Evolutionary conservation across 1,284 basidiomycete species (phyloP), one percentile per base, ranked within the genome.

Genomic region (Pyrrhoderma lamaoense): DNA sequence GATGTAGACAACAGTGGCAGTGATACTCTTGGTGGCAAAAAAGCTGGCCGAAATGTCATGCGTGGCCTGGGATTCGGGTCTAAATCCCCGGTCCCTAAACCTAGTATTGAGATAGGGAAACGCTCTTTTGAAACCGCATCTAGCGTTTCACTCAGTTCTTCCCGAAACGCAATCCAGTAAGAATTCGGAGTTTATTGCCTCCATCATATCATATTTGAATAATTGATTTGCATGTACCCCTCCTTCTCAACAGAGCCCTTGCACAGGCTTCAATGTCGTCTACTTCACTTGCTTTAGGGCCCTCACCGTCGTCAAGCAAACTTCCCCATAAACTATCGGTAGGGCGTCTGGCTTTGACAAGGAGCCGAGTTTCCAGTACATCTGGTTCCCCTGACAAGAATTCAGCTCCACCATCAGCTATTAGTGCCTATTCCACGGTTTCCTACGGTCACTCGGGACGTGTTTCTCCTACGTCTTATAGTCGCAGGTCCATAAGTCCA

Each of bases 51-150:
- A n/a, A 42, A 46, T 16, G 25, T 48, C 22, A 56, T 56, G 42
- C 54, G 54, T 11, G 51, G 51, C 19, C 36, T 56, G n/a, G 54
- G 54, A 2, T 56, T 54, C 39, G 52, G 55, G 16, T 18, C 52
- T 8, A 56, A 44, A 25, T 53, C 55, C 8, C 55, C 52, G 37
- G 44, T 23, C 21, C 55, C 52, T 11, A 59, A 57, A 60, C 79
- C 79, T 8, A 88, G 85, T 58, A 67, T 65, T 45, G 85, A 88
- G 45, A 88, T 83, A 9, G 67, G 70, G 37, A 82, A 81, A 60
- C 66, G 69, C 47, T 84, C 82, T 0, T 74, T 82, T 44, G 84
- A 87, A 49, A 74, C 74, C 21, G 67, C 72, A 8, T 71, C 73
- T 35, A 77, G 75, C 8, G 69, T 71, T 52, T 70, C 74, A 3